Evolutionary conservation across 2,329 filamentous ascomycete species (phyloP).

Genomic region (Chrysoporthe puriensis): DNA sequence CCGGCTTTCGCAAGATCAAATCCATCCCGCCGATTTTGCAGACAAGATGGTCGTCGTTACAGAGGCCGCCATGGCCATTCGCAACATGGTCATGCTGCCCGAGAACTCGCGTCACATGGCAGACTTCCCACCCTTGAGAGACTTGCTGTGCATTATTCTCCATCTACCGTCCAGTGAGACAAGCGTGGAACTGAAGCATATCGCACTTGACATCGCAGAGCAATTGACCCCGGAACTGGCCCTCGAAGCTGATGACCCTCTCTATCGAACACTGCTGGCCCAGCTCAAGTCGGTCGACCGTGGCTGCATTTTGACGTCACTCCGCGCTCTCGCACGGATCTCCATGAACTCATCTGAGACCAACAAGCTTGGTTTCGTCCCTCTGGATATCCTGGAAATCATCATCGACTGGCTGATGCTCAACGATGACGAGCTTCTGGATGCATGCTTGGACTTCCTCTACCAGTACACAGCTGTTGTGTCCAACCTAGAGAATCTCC

Average conservation of each 20-base stretch:
- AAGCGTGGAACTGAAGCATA: conserved; percentile 84
- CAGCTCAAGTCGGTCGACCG: conserved; percentile 74
- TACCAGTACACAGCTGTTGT: conserved; percentile 92
- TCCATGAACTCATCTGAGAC: conserved; percentile 83
- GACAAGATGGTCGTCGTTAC: conserved; percentile 77
- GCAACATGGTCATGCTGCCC: conserved; percentile 93
- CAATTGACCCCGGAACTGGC: conserved; percentile 82
- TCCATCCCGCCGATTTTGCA: conserved; percentile 72
- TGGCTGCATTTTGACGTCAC: conserved; percentile 76
- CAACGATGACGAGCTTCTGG: conserved; percentile 88
- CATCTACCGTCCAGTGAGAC: conserved; percentile 74
- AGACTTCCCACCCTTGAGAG: conserved; percentile 73
- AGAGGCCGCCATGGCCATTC: conserved; percentile 83
- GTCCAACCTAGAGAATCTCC: conserved; percentile 77
- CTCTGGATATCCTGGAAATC: conserved; percentile 65
- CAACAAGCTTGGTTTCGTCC: conserved; percentile 75
- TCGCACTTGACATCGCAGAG: conserved; percentile 88
- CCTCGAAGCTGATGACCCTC: conserved; percentile 71
- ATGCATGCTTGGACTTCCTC: conserved; percentile 88
- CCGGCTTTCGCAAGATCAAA: conserved; percentile 65
- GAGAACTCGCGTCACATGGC: conserved; percentile 87
- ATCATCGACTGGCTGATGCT: conserved; percentile 76
- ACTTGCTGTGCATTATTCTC: conserved; percentile 81
- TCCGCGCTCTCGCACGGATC: conserved; percentile 83
- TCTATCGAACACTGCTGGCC: conserved; percentile 74